phyloP scores from a whole-genome alignment of 768 basidiomycete species.

The Hypholoma fasciculare region DNA sequence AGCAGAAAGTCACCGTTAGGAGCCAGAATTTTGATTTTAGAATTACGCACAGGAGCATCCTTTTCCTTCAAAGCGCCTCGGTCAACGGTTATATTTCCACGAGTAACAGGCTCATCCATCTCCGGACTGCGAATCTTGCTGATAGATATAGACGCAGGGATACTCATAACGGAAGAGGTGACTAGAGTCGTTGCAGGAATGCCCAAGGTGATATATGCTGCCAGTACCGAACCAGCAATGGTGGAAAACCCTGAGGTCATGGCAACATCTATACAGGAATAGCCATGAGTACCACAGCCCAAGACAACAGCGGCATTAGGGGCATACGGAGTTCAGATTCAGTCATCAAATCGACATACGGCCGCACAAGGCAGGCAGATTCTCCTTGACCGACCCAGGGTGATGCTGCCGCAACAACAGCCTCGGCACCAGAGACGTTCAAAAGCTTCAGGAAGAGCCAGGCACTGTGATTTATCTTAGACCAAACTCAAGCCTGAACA shows the following conservation, averaged over 20 bases:
- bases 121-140: slow-evolving; percentile 86
- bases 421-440: slow-evolving; percentile 91
- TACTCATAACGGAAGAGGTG: slow-evolving; percentile 92
- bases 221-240: slow-evolving; percentile 86
- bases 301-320: not conserved
- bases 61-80: slow-evolving; percentile 63
- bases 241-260: slow-evolving; percentile 95
- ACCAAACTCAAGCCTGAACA: not conserved
- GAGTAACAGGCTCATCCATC: slow-evolving; percentile 80
- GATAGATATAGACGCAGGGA: slow-evolving; percentile 92
- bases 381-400: slow-evolving; percentile 90
- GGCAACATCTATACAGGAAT: slow-evolving; percentile 46
- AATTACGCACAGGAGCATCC: slow-evolving; percentile 43
- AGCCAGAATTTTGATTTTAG: not conserved
- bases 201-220: slow-evolving; percentile 77
- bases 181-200: slow-evolving; percentile 80
- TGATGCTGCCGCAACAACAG: slow-evolving; percentile 88
- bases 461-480: slow-evolving; percentile 47
- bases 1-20: not conserved
- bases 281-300: not conserved
- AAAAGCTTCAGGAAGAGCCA: slow-evolving; percentile 94
- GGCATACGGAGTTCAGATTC: slow-evolving; percentile 68
- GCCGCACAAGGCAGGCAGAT: slow-evolving; percentile 81
- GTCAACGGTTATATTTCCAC: slow-evolving; percentile 76
- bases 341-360: slow-evolving; percentile 85